These are phyloP conservation scores for Picea mariana DNA, from an alignment of 83 land plant genomes.

Conservation along the genomic window DNA sequence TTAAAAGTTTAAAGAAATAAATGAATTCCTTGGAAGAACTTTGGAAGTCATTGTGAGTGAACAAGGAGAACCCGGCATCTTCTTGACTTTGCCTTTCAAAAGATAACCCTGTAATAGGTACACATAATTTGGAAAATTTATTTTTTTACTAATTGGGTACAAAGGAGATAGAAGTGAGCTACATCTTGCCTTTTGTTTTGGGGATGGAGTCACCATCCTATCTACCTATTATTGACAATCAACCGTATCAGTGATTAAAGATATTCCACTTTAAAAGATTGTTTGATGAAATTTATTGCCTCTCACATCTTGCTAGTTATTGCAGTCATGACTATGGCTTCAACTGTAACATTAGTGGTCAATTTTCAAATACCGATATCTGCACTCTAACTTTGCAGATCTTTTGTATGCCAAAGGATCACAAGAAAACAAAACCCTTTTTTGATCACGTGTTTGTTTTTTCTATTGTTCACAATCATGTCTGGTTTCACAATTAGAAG, in stretches of 20 bases:
- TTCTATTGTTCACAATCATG: slow-evolving; percentile 86
- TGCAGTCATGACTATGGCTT: slow-evolving; percentile 1
- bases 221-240: neutral
- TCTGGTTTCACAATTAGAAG: slow-evolving; percentile 99
- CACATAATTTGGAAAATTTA: neutral
- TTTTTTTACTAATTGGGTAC: neutral
- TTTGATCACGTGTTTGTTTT: slow-evolving; percentile 93
- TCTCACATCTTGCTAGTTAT: neutral
- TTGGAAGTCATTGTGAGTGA: neutral
- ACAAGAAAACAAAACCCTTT: slow-evolving; percentile 89
- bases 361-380: neutral
- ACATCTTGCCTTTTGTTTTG: neutral
- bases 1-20: neutral
- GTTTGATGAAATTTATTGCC: neutral
- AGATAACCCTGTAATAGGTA: neutral
- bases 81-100: neutral
- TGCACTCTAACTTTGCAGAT: slow-evolving; percentile 50
- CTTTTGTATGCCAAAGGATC: slow-evolving; percentile 91
- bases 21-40: neutral
- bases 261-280: neutral
- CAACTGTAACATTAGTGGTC: neutral
- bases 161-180: neutral
- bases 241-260: neutral
- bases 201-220: neutral
- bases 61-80: neutral